phyloP scores from a whole-genome alignment of 202 grass and related monocot genomes.

The Schoenoplectus triqueter region DNA sequence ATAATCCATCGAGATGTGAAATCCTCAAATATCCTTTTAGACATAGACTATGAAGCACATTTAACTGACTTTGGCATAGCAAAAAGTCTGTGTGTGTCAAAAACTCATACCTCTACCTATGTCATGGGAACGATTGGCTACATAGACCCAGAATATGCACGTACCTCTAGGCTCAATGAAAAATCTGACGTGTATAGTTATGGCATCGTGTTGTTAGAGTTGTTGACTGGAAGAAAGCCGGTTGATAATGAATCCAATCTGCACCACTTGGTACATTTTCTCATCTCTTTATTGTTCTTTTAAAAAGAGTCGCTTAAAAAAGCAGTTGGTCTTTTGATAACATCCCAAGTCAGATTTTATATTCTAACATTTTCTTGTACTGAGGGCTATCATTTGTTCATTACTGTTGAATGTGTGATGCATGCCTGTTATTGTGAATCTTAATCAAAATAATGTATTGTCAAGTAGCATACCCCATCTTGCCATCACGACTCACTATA shows the following conservation, averaged over 20 bases:
- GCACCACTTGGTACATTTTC: conserved; percentile 80
- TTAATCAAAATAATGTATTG: conserved; percentile 40
- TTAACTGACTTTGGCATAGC: conserved; percentile 97
- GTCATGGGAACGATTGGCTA: conserved; percentile 99
- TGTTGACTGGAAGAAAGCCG: conserved; percentile 82
- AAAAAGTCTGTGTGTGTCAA: conserved; percentile 92
- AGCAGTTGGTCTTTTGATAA: conserved; percentile 12
- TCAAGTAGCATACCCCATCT: conserved; percentile 19
- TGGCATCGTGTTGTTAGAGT: conserved; percentile 83
- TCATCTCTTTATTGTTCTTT: conserved; percentile 18
- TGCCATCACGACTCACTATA: background rate
- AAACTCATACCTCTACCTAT: conserved; percentile 92
- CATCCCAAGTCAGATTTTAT: background rate
- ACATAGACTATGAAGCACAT: conserved; percentile 89
- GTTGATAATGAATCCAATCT: conserved; percentile 98
- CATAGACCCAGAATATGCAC: conserved; percentile 92
- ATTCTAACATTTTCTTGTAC: conserved; percentile 27
- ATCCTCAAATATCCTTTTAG: conserved; percentile 96
- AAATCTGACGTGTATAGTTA: conserved; percentile 98
- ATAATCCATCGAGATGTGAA: conserved; percentile 99
- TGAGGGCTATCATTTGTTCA: conserved; percentile 12
- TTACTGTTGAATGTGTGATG: conserved; percentile 12
- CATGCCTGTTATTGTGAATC: conserved; percentile 20
- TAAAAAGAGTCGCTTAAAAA: background rate
- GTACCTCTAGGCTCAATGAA: conserved; percentile 87